phyloP scores from a whole-genome alignment of 2,329 filamentous ascomycete species.

The Alternaria alternata region DNA sequence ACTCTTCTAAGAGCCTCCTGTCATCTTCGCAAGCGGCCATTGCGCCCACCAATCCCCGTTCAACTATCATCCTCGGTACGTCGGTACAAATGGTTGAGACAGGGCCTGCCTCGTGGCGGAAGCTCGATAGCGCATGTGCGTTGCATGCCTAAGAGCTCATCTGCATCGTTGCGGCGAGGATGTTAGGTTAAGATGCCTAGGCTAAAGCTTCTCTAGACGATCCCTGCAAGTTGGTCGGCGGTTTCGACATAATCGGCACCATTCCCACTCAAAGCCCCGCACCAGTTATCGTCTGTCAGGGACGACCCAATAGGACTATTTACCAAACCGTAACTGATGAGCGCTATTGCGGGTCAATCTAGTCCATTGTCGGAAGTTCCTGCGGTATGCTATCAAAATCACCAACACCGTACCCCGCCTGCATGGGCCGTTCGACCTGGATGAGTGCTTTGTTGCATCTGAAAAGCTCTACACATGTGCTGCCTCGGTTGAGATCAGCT shows the following conservation, averaged over 20 bases:
- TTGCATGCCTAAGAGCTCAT: constrained; percentile 7
- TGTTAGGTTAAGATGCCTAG: constrained; percentile 25
- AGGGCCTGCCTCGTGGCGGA: constrained; percentile 2
- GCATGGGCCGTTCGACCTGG: not conserved
- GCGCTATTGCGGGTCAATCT: not conserved
- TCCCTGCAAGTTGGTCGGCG: constrained; percentile 27
- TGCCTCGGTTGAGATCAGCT: constrained; percentile 2
- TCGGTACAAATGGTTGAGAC: constrained; percentile 11
- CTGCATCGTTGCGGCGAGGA: constrained; percentile 21
- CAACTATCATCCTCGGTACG: constrained; percentile 16
- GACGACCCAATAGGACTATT: constrained; percentile 14
- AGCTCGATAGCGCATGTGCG: constrained; percentile 15
- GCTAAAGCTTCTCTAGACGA: constrained; percentile 32
- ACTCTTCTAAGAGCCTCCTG: constrained; percentile 18
- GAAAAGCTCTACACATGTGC: not conserved
- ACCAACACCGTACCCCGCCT: not conserved
- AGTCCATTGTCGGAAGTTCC: not conserved
- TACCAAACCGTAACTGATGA: constrained; percentile 6
- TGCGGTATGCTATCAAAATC: not conserved
- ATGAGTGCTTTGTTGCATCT: not conserved
- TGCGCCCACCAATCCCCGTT: constrained; percentile 11
- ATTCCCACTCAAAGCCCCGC: constrained; percentile 17
- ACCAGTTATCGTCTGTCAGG: constrained; percentile 18
- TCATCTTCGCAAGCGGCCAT: constrained; percentile 9
- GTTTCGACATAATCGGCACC: constrained; percentile 17